Evolutionary conservation across 345 rosid species (phyloP), one percentile per base, ranked within the genome.

Genomic region (Aquilaria malaccensis): DNA sequence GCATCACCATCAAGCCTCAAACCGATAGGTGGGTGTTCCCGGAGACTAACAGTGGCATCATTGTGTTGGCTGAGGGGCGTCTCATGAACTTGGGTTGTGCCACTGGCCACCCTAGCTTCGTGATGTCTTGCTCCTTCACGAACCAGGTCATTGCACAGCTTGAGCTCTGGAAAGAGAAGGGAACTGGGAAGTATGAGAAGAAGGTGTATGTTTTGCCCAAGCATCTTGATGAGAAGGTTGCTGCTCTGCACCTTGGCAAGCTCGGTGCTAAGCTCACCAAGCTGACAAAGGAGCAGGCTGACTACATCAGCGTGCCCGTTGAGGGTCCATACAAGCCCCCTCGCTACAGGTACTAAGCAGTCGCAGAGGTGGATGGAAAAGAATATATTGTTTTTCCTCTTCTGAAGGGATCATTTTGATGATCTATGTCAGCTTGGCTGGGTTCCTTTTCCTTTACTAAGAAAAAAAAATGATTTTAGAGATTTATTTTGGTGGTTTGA

Each of bases 261-360:
- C 87, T 85, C 41, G 91, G 91, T 52, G 91, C 86, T 9, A 85
- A 64, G 76, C 88, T 85, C n/a, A 85, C 88, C 58, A 81, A 79
- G 82, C 89, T 85, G 41, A 30, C 58, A 64, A 81, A 81, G 61
- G 87, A 82, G 50, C 88, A 84, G 69, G 80, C 91, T 63, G 86
- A 79, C 33, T 87, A 82, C 74, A 82, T 80, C 61, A 81, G 79
- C 61, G 72, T 84, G 50, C 90, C 94, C 0, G 64, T 82, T 45
- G 86, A 84, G 52, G 90, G 90, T 50, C 95, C 89, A 0, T 85
- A 77, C 81, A 87, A 82, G 83, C 95, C 89, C 74, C 77, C 82
- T 59, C 75, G 70, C 60, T 79, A 82, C 76, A 80, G 87, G 80
- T 82, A 82, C 67, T 82, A 67, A 37, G 43, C 43, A 22, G 22